Conservation (phyloP, 2,329 filamentous ascomycete species). For the Huntiella decipiens region DNA sequence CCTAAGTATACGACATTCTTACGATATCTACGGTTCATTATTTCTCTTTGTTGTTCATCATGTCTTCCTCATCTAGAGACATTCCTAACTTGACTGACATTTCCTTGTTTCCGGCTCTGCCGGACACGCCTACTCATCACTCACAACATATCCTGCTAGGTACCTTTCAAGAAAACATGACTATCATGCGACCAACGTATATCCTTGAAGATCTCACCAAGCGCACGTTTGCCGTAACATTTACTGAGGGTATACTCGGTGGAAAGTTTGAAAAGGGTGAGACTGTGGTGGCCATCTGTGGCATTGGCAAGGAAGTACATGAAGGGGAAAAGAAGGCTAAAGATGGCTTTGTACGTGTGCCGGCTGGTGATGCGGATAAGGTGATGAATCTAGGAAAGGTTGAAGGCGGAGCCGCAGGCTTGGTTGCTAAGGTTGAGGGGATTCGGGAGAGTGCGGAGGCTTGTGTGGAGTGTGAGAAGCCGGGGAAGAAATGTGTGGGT, state of each 20-base stretch:
- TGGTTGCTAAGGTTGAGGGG: constrained; percentile 17
- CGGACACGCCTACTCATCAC: constrained; percentile 15
- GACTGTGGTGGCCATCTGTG: constrained; percentile 19
- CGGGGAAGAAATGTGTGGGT: constrained; percentile 23
- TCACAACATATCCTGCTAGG: constrained; percentile 17
- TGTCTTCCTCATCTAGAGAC: not conserved
- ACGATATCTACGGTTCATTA: not conserved
- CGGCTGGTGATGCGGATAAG: constrained; percentile 16
- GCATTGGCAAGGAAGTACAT: constrained; percentile 12
- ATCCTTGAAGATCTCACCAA: constrained; percentile 23
- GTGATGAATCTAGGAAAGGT: constrained; percentile 19
- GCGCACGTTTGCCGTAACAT: constrained; percentile 26
- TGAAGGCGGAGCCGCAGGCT: constrained; percentile 10
- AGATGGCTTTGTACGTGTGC: constrained; percentile 22
- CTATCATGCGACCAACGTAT: constrained; percentile 30
- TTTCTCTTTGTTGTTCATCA: not conserved
- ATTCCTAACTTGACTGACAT: constrained; percentile 18
- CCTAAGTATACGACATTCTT: not conserved
- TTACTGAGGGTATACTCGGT: constrained; percentile 18
- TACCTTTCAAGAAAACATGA: constrained; percentile 27
- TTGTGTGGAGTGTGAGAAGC: constrained; percentile 16
- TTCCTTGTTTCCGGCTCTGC: constrained; percentile 19
- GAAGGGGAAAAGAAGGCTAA: constrained; percentile 16
- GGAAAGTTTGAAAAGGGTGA: not conserved
- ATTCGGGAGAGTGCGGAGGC: constrained; percentile 11